These are phyloP conservation scores for Litsea cubeba DNA, from an alignment of 164 flowering plant species.

Conservation along the genomic window DNA sequence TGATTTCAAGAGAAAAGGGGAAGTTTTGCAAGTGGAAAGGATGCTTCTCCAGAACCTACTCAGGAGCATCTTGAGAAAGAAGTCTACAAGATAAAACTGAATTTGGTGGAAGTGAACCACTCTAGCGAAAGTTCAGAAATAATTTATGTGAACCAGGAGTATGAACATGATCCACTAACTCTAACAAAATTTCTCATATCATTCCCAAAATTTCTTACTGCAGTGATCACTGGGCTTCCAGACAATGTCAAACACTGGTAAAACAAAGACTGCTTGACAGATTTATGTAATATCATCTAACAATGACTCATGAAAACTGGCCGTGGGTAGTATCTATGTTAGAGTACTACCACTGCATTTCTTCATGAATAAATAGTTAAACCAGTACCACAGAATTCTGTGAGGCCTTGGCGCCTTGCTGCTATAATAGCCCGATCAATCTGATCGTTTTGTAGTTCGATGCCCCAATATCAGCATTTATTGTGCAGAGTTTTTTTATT, in stretches of 20 bases:
- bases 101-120: too few relatives aligned
- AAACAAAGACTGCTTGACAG: neutral
- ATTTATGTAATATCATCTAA: neutral
- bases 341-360: neutral
- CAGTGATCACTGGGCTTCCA: too few relatives aligned
- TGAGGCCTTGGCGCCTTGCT: neutral
- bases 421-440: neutral
- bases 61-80: too few relatives aligned
- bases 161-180: too few relatives aligned
- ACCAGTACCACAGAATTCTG: neutral
- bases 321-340: neutral
- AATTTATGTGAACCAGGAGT: too few relatives aligned
- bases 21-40: too few relatives aligned
- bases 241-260: neutral
- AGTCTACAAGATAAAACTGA: too few relatives aligned
- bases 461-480: neutral
- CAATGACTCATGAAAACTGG: neutral
- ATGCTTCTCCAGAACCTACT: too few relatives aligned
- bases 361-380: neutral
- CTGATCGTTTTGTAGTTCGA: neutral
- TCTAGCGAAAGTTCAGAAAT: too few relatives aligned
- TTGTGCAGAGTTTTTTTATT: neutral
- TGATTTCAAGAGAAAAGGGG: too few relatives aligned
- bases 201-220: too few relatives aligned
- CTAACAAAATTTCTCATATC: too few relatives aligned